phyloP scores from a whole-genome alignment of 2,329 filamentous ascomycete genomes.

The Trichoderma koningii region DNA sequence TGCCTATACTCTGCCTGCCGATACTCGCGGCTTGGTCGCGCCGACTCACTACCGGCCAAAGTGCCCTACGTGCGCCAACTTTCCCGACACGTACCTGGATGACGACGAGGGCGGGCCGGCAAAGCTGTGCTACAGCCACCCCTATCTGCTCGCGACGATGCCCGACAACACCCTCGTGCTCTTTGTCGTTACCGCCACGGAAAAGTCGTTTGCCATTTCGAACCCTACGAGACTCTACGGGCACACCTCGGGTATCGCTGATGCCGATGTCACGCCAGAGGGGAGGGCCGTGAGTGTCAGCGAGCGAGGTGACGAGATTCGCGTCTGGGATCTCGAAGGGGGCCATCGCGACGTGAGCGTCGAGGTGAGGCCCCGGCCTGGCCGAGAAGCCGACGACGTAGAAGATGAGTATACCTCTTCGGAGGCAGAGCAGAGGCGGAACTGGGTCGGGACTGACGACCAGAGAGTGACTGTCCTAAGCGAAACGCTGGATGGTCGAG shows the following conservation, averaged over 20 bases:
- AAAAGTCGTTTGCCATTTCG: conserved; percentile 67
- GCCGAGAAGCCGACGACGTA: conserved; percentile 29
- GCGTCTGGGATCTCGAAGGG: conserved; percentile 88
- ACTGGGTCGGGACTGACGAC: conserved; percentile 86
- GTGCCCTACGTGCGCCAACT: conserved; percentile 21
- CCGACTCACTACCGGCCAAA: conserved; percentile 24
- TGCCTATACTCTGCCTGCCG: conserved; percentile 42
- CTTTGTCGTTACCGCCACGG: conserved; percentile 75
- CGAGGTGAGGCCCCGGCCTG: conserved; percentile 50
- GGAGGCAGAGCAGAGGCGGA: conserved; percentile 51
- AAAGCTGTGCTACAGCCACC: conserved; percentile 71
- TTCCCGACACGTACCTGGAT: conserved; percentile 28
- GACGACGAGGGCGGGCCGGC: conserved; percentile 52
- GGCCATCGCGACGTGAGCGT: conserved; percentile 57
- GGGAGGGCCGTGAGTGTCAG: conserved; percentile 92
- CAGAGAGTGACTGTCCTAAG: conserved; percentile 87
- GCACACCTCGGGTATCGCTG: conserved; percentile 85
- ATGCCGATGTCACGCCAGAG: conserved; percentile 78
- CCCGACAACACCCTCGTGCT: conserved; percentile 86
- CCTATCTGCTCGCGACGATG: conserved; percentile 81
- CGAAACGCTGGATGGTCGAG: conserved; percentile 66
- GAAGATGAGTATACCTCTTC: conserved; percentile 23
- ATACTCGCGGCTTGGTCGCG: conserved; percentile 32
- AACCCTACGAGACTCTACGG: conserved; percentile 80
- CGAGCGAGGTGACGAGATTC: conserved; percentile 72